Conservation (phyloP, 352 stramenopile genomes). For the Stramenopiles sp. region DNA sequence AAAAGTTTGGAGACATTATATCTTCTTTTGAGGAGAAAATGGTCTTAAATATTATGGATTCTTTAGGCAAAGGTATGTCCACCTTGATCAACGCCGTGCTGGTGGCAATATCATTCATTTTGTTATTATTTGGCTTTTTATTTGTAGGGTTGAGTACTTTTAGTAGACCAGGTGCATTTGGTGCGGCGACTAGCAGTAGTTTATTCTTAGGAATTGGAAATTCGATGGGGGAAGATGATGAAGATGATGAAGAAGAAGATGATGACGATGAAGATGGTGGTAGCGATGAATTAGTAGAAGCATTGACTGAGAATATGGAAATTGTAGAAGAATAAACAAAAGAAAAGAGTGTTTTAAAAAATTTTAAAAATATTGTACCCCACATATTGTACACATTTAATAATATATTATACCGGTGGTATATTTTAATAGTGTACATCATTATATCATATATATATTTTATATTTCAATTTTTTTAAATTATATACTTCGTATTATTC, state of each 20-base stretch:
- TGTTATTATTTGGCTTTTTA: neutral
- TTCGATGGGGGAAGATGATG: neutral
- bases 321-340: neutral
- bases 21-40: neutral
- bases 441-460: too few species aligned
- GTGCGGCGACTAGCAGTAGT: neutral
- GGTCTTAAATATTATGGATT: neutral
- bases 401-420: too few species aligned
- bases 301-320: neutral
- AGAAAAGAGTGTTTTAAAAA: too few species aligned
- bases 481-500: too few species aligned
- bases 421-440: too few species aligned
- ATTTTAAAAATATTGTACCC: too few species aligned
- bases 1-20: neutral
- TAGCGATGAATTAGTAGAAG: neutral
- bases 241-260: neutral
- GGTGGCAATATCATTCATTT: neutral
- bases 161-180: neutral
- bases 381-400: too few species aligned
- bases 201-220: neutral
- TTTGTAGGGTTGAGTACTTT: neutral
- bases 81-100: neutral
- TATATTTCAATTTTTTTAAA: too few species aligned
- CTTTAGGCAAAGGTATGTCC: neutral
- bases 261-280: slow-evolving; percentile 1